Evolutionary conservation across 1,139 yeast species (phyloP), one percentile per base, ranked within the genome.

Genomic region (Sugiyamaella pinicola): DNA sequence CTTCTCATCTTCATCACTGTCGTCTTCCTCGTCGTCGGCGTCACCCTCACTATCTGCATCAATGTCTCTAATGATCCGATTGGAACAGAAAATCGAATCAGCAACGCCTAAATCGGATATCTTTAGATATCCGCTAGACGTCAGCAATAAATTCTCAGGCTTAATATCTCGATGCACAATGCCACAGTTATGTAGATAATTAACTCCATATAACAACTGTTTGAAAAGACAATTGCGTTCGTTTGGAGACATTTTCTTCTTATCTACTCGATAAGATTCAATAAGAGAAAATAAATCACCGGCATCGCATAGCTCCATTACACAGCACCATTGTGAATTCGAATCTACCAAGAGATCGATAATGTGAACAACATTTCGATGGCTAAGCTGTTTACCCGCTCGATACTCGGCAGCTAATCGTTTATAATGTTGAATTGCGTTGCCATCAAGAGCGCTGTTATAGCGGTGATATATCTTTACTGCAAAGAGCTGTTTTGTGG

Each of bases 131-230:
- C 49, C 49, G 3, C 9, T 19, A 7, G 49, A 46, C 4, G 42
- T 37, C 17, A 87, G 77, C 68, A 88, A 69, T 35, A 91, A 76
- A 64, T 91, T 91, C 17, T 82, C 82, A 0, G 96, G 95, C 68
- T 91, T 91, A 52, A 91, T 71, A 68, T 91, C 98, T 44, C 98
- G 77, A 66, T 91, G 98, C 13, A 91, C 88, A n/a, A 91, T 78
- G 0, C 83, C 84, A 2, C 74, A 61, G 0, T 65, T 58, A 55
- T 84, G 95, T 6, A 85, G 62, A 61, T 74, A 81, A 58, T 82
- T 80, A 22, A 93, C 78, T 0, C 97, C 95, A 49, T 84, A 77
- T 8, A 95, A 88, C 48, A 93, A 83, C 68, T 93, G 99, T 44
- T 77, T 72, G 55, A 93, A 87, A 9, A 91, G 85, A 28, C 49